These are phyloP conservation scores for Corymbia maculata DNA, from an alignment of 345 rosid species.

Conservation along the genomic window DNA sequence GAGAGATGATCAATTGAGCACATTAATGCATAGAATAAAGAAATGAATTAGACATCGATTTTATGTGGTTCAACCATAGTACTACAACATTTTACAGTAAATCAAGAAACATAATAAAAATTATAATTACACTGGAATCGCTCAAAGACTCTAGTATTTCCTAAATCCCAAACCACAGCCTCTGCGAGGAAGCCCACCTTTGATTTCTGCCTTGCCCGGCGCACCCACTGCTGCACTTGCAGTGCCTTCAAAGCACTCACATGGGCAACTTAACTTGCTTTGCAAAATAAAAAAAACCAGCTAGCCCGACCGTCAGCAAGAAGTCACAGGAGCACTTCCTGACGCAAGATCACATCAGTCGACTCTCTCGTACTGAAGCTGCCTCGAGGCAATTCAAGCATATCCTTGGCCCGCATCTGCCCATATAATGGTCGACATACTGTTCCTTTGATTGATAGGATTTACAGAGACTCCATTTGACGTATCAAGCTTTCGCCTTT, in stretches of 20 bases:
- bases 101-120: not conserved
- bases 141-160: not conserved
- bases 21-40: not conserved
- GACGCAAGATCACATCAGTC: not conserved
- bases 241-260: not conserved
- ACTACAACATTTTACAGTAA: not conserved
- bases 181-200: too few relatives aligned
- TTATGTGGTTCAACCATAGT: not conserved
- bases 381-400: not conserved
- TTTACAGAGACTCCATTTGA: not conserved
- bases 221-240: not conserved
- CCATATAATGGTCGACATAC: not conserved
- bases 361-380: not conserved
- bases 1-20: not conserved
- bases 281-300: not conserved
- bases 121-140: not conserved
- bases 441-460: not conserved
- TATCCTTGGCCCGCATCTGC: not conserved
- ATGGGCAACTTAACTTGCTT: not conserved
- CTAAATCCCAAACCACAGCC: too few relatives aligned
- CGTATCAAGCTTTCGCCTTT: not conserved
- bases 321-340: not conserved
- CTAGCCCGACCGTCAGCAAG: not conserved
- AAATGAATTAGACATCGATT: not conserved
- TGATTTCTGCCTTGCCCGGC: not conserved